Evolutionary conservation across 2,329 filamentous ascomycete species (phyloP), one percentile per base, ranked within the genome.

Genomic region (Aphanocladium album): DNA sequence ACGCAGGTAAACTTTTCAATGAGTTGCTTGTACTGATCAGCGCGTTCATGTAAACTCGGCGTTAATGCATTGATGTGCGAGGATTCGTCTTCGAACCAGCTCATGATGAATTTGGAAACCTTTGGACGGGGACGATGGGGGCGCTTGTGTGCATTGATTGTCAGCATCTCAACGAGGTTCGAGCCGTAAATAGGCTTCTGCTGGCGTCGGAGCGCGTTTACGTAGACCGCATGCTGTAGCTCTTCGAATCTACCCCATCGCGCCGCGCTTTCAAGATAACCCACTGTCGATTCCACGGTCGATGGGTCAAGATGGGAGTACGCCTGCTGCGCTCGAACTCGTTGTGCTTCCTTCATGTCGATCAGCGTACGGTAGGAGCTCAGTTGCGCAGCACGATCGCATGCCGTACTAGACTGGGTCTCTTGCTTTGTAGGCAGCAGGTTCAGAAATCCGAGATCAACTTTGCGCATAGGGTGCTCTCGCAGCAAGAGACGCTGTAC

Each of bases 1-100:
- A 96, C 87, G 68, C 93, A 99, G 1, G 90, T 91, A 69, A 97
- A 99, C 70, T 93, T 91, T 64, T 89, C 86, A 57, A 99, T 88
- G 2, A 83, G 87, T 0, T 85, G 86, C 68, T 93, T 88, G 74
- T 96, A 80, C 16, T 81, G 79, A 56, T 86, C 82, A 1, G 92
- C 87, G 25, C 92, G 87, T 67, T 91, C 83, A 45, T 88, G 83
- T 0, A 96, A 73, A 0, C 87, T 91, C 19, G 87, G 85, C n/a
- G 95, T 84, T 75, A 95, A 84, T 4, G 83, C 79, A 41, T 79
- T 79, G 53, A 93, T 77, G 23, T 83, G 71, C 6, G 80, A 79
- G 1, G 90, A 90, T 59, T 87, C 86, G 64, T 87, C 85, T 57
- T 89, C 85, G 61, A 92, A 85, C 90, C 91, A 95, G 60, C 87